A percentile compares a stretch with the other conserved stretches of the same genome.
Evolutionary conservation across 2,329 filamentous ascomycete species (phyloP).

Genomic region (Penicillium psychrosexuale): DNA sequence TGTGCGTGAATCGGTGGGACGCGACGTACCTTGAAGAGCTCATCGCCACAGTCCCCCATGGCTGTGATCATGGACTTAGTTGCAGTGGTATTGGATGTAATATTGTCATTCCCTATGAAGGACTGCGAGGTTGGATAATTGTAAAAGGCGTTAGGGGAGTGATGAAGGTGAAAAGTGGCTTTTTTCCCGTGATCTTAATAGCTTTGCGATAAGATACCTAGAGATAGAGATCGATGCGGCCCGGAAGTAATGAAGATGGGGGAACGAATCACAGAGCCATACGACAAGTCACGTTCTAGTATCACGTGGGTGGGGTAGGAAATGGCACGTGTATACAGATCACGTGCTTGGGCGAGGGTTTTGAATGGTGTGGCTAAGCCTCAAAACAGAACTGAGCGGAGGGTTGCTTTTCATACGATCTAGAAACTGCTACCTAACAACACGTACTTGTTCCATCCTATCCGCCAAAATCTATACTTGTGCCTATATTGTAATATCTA

Average conservation of each 20-base stretch:
- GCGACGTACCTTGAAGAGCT: slow-evolving; percentile 1
- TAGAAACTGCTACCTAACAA: too few species aligned
- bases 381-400: neutral
- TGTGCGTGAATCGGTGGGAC: neutral
- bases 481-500: neutral
- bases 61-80: neutral
- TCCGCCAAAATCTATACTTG: neutral
- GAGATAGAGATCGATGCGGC: neutral
- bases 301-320: neutral
- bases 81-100: neutral
- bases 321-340: neutral
- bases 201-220: slow-evolving; percentile 1
- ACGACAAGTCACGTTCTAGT: fast-evolving
- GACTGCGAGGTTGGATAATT: neutral
- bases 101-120: neutral
- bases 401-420: too few species aligned
- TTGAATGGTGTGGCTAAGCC: neutral
- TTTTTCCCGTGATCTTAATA: slow-evolving; percentile 4
- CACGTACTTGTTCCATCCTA: neutral
- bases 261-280: neutral
- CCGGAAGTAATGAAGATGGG: neutral
- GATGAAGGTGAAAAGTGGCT: slow-evolving; percentile 1
- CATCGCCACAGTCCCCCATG: neutral
- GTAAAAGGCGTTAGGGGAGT: neutral
- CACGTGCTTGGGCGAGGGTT: neutral